Base-by-base conservation (phyloP, 345 rosid species). In the Lumnitzera racemosa region DNA sequence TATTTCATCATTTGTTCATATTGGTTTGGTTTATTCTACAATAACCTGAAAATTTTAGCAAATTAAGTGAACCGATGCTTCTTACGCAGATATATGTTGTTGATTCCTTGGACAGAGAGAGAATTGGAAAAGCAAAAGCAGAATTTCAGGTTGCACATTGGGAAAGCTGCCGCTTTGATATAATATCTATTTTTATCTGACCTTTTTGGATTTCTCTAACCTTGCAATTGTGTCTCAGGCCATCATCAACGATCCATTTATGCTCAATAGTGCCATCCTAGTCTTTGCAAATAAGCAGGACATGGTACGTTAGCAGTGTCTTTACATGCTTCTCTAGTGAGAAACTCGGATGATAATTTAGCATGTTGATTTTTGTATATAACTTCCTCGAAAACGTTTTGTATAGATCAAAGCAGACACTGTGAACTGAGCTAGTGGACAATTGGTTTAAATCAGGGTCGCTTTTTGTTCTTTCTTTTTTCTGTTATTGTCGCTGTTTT, bases 271-370 rank as follows among this genome's bases (percentile, higher is more conserved):
- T 71, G 75, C 87, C 75, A 83, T 95, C 82, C 77, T 95, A 78
- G 96, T 95, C 58, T 90, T 95, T 66, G 99, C 99, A 56, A 95
- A 95, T 81, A 95, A 95, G 63, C 99, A 95, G 80, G 99, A 95
- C 81, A 84, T 90, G 99, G 99, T 95, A 82, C 47, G 81, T 58
- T 12, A n/a, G 23, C 41, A 64, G 47, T 12, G 6, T 51, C 13
- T 25, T 20, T 36, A 5, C 7, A 9, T 36, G 31, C 3, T 36
- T 9, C 7, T 36, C 9, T 36, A 36, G 43, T 36, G 11, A 3
- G 43, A 36, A 36, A 5, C 9, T 36, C 6, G 7, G 43, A 5
- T 36, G 43, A 36, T 36, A 36, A 9, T 36, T 36, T 36, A 36
- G 7, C 43, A 9, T 36, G 7, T 36, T 5, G 1, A 7, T 4